phyloP scores from a whole-genome alignment of 2,329 filamentous ascomycete genomes.

The Arthrinium phaeospermum region DNA sequence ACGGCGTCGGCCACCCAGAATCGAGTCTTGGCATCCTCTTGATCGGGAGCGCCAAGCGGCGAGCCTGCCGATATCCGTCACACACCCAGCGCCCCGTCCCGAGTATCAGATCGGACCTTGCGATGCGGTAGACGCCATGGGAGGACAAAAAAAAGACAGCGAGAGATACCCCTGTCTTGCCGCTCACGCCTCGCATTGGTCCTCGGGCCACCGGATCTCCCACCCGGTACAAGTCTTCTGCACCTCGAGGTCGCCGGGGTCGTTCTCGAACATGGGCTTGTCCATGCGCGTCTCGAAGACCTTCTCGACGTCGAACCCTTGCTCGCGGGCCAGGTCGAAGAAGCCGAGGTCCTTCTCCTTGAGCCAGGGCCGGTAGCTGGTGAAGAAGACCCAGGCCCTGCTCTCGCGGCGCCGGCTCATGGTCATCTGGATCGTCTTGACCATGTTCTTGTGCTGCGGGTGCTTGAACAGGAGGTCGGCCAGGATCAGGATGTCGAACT shows the following conservation, averaged over 20 bases:
- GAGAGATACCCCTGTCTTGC: not conserved
- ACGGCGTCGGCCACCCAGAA: not conserved
- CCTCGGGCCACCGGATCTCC: slow-evolving; percentile 68
- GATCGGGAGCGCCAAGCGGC: not conserved
- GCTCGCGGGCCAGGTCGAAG: slow-evolving; percentile 75
- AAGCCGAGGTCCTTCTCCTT: slow-evolving; percentile 84
- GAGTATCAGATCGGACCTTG: not conserved
- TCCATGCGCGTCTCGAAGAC: slow-evolving; percentile 83
- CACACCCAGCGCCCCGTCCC: not conserved
- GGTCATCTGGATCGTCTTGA: slow-evolving; percentile 72
- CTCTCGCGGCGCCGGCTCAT: slow-evolving; percentile 62
- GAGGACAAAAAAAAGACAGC: not conserved
- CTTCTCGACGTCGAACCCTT: slow-evolving; percentile 79
- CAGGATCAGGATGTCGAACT: slow-evolving; percentile 83
- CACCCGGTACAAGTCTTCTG: slow-evolving; percentile 85
- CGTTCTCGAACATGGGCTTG: slow-evolving; percentile 86
- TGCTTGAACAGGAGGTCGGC: slow-evolving; percentile 93
- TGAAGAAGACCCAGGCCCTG: slow-evolving; percentile 87
- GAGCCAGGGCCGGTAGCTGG: slow-evolving; percentile 91
- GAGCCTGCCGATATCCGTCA: not conserved
- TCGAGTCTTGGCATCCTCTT: slow-evolving; percentile 2
- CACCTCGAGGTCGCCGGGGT: slow-evolving; percentile 82
- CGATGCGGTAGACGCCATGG: not conserved
- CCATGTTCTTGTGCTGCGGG: slow-evolving; percentile 79
- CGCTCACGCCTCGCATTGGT: slow-evolving; percentile 7